Conservation (phyloP, 768 basidiomycete genomes). For the Paxillus ammoniavirescens region DNA sequence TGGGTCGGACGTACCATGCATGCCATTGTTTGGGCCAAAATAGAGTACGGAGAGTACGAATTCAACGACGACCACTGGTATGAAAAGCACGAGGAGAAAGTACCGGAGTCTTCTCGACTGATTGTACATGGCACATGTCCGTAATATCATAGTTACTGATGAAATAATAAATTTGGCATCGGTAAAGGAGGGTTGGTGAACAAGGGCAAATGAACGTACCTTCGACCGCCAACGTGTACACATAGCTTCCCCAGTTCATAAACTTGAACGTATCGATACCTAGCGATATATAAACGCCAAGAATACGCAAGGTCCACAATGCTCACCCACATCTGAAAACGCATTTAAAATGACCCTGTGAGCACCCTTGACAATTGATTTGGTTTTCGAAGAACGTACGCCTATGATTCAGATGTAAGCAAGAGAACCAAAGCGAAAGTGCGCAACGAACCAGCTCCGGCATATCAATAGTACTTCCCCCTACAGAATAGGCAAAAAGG, state of each 20-base stretch:
- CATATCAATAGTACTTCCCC: not conserved
- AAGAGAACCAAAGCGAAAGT: not conserved
- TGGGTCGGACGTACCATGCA: not conserved
- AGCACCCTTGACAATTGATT: not conserved
- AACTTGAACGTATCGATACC: conserved; percentile 4
- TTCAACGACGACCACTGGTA: not conserved
- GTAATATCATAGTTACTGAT: conserved; percentile 8
- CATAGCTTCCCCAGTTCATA: conserved; percentile 7
- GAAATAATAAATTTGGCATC: not conserved
- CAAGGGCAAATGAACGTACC: not conserved
- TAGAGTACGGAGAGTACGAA: not conserved
- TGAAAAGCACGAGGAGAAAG: not conserved
- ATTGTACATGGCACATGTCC: conserved; percentile 10
- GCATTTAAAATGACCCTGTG: not conserved
- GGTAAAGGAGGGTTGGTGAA: not conserved
- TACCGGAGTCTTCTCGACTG: conserved; percentile 1
- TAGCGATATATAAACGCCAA: not conserved
- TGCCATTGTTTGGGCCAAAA: conserved; percentile 1
- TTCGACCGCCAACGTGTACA: conserved; percentile 8
- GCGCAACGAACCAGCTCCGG: conserved; percentile 2
- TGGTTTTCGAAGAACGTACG: not conserved
- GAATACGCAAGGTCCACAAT: not conserved
- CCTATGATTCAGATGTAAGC: not conserved
- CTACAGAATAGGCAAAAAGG: not conserved
- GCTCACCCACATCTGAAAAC: conserved; percentile 3